These are phyloP conservation scores for Acanthochlamys bracteata DNA, from an alignment of 106 monocot species.

Conservation along the genomic window DNA sequence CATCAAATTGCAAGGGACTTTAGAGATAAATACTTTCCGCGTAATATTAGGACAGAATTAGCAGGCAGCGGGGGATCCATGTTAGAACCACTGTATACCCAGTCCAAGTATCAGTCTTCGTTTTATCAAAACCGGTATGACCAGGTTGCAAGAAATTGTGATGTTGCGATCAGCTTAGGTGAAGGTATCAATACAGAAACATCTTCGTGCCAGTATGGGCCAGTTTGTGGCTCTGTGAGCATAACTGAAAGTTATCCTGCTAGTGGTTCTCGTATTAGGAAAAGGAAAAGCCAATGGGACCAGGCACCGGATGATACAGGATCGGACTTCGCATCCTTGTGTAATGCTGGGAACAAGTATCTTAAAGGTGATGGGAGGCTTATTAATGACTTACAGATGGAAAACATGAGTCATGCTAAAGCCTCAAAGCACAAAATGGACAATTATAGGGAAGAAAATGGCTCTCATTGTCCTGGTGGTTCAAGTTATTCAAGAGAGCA, in stretches of 20 bases:
- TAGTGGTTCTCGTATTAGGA: constrained; percentile 18
- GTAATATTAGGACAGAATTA: constrained; percentile 24
- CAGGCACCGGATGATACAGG: constrained; percentile 24
- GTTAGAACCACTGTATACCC: constrained; percentile 9
- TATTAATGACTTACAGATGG: constrained; percentile 8
- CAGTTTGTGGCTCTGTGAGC: constrained; percentile 3
- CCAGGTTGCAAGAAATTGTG: constrained; percentile 21
- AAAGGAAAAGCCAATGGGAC: constrained; percentile 87
- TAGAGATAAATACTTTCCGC: constrained; percentile 60
- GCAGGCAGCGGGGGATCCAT: constrained; percentile 24
- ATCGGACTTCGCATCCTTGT: constrained; percentile 5
- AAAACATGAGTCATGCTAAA: constrained; percentile 7
- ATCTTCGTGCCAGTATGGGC: constrained; percentile 11
- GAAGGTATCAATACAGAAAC: background rate
- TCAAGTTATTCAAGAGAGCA: constrained; percentile 1
- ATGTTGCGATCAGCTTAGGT: constrained; percentile 20
- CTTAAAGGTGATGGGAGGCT: constrained; percentile 7
- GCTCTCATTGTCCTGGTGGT: constrained; percentile 8
- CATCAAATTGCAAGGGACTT: constrained; percentile 73
- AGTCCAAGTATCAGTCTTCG: constrained; percentile 13
- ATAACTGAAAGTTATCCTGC: constrained; percentile 8
- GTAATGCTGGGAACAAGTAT: constrained; percentile 2
- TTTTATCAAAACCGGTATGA: constrained; percentile 11
- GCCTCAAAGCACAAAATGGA: constrained; percentile 7
- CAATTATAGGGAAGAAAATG: constrained; percentile 8